Evolutionary conservation across 495 filamentous ascomycete species (phyloP), one percentile per base, ranked within the genome.

Genomic region (Rostrohypoxylon terebratum): DNA sequence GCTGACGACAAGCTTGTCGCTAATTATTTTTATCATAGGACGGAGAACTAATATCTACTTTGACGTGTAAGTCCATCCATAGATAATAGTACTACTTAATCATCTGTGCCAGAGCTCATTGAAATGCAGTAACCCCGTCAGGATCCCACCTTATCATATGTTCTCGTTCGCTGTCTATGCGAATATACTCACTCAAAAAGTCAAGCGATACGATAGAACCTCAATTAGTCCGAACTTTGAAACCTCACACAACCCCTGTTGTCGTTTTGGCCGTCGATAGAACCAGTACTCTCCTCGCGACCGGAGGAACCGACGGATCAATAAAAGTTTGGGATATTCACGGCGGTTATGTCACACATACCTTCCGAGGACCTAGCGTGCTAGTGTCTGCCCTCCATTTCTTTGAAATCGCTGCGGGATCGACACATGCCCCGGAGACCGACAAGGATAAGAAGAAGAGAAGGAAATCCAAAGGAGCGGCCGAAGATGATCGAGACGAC

Each of bases 241-340:
- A 97, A 79, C 93, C 96, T n/a, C 96, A 98, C 77, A 86, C 89
- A 2, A 90, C 94, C 3, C 96, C 96, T 1, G 93, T 98, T 10
- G 88, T 97, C 8, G 93, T 94, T 3, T 85, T 92, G 14, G 89
- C 92, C 14, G 87, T 94, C 50, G 96, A 99, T 77, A 83, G 85
- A 34, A 97, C 94, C 1, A 90, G 94, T 74, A 98, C 95, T 13
- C 83, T 99, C 10, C 82, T 98, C 44, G 96, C 95, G 38, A 97
- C 94, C 18, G 96, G 96, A 60, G 92, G 89, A 23, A 93, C 96
- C 7, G 96, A 98, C 80, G 96, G 96, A 25, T 86, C 90, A 3
- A 91, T 97, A 68, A 99, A 99, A 79, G 90, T 99, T 59, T 98
- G 93, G 94, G 96, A 99, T 82, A 94, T 99, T 40, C 82, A 86